Conservation (phyloP, 1,284 basidiomycete species). For the Waitea zeae region DNA sequence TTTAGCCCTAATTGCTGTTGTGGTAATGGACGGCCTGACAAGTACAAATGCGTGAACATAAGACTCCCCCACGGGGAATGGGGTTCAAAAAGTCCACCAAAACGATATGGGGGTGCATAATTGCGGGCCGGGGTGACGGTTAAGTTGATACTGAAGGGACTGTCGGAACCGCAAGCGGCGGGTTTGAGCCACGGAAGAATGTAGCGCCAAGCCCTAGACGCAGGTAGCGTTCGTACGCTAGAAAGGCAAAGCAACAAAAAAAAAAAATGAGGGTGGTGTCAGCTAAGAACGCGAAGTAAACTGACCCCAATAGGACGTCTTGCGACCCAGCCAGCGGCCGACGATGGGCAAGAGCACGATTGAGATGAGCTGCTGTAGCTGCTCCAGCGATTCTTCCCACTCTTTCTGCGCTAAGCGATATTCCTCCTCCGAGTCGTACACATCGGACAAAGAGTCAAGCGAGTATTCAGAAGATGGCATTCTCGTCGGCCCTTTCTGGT, state of each 20-base stretch:
- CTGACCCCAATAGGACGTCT: slow-evolving; percentile 76
- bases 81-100: too few species aligned
- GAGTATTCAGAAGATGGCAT: slow-evolving; percentile 28
- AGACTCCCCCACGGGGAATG: too few species aligned
- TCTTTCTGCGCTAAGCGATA: slow-evolving; percentile 63
- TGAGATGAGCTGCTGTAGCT: slow-evolving; percentile 67
- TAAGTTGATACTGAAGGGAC: too few species aligned
- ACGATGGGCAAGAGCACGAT: slow-evolving; percentile 73
- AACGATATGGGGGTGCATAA: too few species aligned
- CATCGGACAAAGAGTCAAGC: slow-evolving; percentile 21
- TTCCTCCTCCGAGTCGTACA: slow-evolving; percentile 53
- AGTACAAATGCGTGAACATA: too few species aligned
- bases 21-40: too few species aligned
- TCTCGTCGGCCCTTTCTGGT: too few species aligned
- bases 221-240: slow-evolving; percentile 60
- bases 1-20: too few species aligned
- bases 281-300: too few species aligned
- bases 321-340: slow-evolving; percentile 78
- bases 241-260: neutral
- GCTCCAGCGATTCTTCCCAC: slow-evolving; percentile 81
- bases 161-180: too few species aligned
- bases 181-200: slow-evolving; percentile 57
- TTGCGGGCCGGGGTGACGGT: too few species aligned
- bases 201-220: slow-evolving; percentile 46
- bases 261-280: too few species aligned